Percentiles rank a stretch among this genome's conserved stretches.
These are phyloP conservation scores for Nicotiana noctiflora DNA, from an alignment of 257 asterid genomes.

Conservation along the genomic window DNA sequence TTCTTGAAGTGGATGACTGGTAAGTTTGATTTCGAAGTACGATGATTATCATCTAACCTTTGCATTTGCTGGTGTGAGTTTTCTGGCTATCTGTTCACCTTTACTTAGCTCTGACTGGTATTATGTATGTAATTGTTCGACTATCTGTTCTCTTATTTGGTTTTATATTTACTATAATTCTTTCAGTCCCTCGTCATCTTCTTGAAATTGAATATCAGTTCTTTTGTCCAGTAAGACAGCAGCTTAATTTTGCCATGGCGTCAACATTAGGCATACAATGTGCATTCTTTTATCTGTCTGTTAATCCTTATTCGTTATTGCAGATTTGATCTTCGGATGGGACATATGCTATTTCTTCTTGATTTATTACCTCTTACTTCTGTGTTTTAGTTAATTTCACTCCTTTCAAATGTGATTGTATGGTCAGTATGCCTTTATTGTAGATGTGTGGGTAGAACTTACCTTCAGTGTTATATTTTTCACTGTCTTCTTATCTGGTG, in stretches of 20 bases:
- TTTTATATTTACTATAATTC: neutral
- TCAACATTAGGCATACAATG: neutral
- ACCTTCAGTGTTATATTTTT: neutral
- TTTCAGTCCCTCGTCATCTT: neutral
- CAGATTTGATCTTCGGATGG: neutral
- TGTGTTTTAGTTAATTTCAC: neutral
- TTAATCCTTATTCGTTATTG: neutral
- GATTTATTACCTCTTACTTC: neutral
- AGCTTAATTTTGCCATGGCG: neutral
- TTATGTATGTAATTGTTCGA: neutral
- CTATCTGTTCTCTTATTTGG: neutral
- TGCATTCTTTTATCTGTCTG: neutral
- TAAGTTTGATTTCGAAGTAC: slow-evolving; percentile 21
- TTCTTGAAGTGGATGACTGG: slow-evolving; percentile 98
- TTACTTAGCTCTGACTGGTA: neutral
- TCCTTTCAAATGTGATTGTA: neutral
- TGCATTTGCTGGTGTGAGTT: neutral
- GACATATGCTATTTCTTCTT: neutral
- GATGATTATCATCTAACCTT: neutral
- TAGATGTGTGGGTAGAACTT: neutral
- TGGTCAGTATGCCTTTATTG: neutral
- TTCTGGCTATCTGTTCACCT: neutral
- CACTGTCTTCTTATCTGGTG: neutral
- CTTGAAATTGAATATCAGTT: neutral
- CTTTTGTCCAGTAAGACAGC: neutral